Percentiles rank a stretch among this genome's conserved stretches.
These are phyloP conservation scores for Angomonas desouzai DNA, from an alignment of 208 protist species.

Conservation along the genomic window DNA sequence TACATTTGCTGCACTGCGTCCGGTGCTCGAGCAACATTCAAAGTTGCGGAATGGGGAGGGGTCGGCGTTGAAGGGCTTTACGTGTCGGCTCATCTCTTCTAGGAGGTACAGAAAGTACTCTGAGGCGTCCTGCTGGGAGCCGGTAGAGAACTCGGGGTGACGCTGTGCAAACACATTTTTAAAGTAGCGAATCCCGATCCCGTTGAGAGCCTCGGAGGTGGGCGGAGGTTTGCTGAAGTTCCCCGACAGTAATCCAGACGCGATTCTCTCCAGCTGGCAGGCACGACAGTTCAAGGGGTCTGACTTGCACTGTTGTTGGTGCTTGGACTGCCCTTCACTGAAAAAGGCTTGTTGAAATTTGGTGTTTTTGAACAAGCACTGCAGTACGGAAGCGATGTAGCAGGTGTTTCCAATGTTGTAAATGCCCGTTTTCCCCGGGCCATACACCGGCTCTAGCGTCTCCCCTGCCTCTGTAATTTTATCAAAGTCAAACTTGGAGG, in stretches of 20 bases:
- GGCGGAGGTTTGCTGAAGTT: conserved; percentile 77
- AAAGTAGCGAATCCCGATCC: conserved; percentile 91
- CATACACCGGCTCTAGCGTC: conserved; percentile 85
- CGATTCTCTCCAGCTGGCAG: conserved; percentile 92
- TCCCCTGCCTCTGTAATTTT: conserved; percentile 88
- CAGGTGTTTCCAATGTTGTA: conserved; percentile 98
- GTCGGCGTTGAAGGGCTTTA: conserved; percentile 24
- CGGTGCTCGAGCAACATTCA: conserved; percentile 85
- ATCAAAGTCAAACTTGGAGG: conserved; percentile 92
- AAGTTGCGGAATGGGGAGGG: conserved; percentile 42
- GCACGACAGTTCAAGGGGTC: conserved; percentile 64
- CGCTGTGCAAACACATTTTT: conserved; percentile 92
- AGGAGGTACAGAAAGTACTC: conserved; percentile 95
- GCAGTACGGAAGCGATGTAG: conserved; percentile 95
- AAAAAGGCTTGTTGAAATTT: conserved; percentile 82
- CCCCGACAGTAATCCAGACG: conserved; percentile 89
- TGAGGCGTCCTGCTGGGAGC: conserved; percentile 94
- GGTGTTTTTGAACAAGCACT: conserved; percentile 87
- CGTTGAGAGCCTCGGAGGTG: conserved; percentile 35
- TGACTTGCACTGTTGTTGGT: conserved; percentile 46
- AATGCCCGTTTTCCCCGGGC: conserved; percentile 92
- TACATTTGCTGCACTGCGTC: conserved; percentile 79
- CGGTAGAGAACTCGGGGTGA: conserved; percentile 95
- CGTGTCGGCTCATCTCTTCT: conserved; percentile 70
- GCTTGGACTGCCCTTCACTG: conserved; percentile 25